Evolutionary conservation across 768 basidiomycete genomes (phyloP).

Genomic region (Auricularia sp.): DNA sequence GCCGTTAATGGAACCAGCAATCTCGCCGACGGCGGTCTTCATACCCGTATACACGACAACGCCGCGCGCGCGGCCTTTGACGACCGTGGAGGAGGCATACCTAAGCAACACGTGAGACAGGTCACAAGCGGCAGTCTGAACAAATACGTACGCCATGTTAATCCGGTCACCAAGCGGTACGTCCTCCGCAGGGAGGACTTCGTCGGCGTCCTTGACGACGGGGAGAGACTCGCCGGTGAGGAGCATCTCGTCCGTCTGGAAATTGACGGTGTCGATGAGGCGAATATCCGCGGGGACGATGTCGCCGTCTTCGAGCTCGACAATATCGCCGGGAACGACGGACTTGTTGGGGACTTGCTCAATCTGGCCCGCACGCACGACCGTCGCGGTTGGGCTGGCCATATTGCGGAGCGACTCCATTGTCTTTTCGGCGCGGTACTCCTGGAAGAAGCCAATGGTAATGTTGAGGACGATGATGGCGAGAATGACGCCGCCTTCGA

Average conservation of each 20-base stretch:
- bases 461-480: conserved; percentile 35
- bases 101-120: not conserved
- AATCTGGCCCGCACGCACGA: conserved; percentile 32
- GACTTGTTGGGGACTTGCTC: conserved; percentile 12
- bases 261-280: conserved; percentile 34
- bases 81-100: conserved; percentile 27
- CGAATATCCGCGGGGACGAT: conserved; percentile 38
- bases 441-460: conserved; percentile 37
- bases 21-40: conserved; percentile 38
- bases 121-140: not conserved
- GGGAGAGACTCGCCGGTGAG: conserved; percentile 46
- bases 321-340: conserved; percentile 23
- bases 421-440: conserved; percentile 39
- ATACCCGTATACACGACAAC: conserved; percentile 43
- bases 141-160: conserved; percentile 27
- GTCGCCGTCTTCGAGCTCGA: conserved; percentile 15
- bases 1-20: conserved; percentile 29
- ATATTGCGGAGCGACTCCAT: conserved; percentile 41
- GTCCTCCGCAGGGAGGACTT: conserved; percentile 15
- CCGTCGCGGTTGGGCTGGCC: conserved; percentile 37
- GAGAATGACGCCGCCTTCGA: conserved; percentile 43
- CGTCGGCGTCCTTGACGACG: conserved; percentile 32
- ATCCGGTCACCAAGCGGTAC: conserved; percentile 32
- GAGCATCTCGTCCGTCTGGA: conserved; percentile 42
- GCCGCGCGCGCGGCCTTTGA: conserved; percentile 41